phyloP scores from a whole-genome alignment of 345 rosid species.

The Nephelium lappaceum region DNA sequence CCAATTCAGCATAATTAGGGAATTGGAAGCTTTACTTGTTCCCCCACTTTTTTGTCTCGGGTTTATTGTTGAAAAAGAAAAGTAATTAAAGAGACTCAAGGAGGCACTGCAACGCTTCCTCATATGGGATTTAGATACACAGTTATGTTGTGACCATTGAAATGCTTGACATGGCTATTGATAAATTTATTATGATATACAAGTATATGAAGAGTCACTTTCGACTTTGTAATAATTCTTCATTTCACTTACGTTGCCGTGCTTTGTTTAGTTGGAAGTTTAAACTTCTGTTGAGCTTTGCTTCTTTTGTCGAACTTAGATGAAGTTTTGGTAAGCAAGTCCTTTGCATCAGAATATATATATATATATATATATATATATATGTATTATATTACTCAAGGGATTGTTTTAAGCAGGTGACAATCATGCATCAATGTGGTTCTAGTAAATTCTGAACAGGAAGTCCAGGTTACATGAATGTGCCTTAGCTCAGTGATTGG shows the following conservation, averaged over 20 bases:
- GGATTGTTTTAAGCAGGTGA: no score
- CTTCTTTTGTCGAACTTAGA: not conserved
- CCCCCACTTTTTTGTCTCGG: conserved; percentile 43
- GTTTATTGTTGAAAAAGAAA: conserved; percentile 33
- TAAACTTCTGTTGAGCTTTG: not conserved
- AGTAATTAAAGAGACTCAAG: conserved; percentile 34
- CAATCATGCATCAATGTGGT: not conserved
- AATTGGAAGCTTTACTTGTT: conserved; percentile 33
- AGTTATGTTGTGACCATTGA: conserved; percentile 43
- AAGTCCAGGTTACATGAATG: not conserved
- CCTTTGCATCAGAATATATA: not conserved
- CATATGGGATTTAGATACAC: conserved; percentile 43
- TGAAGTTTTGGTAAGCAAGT: not conserved
- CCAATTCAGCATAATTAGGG: conserved; percentile 31
- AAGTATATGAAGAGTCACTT: conserved; percentile 32
- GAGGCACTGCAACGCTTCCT: conserved; percentile 38
- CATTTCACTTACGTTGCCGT: not conserved
- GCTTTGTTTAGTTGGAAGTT: not conserved
- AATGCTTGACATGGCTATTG: conserved; percentile 43
- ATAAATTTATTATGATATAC: conserved; percentile 41
- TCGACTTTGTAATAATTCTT: conserved; percentile 26
- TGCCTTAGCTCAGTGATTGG: not conserved
- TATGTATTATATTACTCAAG: no score
- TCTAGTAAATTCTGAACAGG: not conserved
- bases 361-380: no score